Evolutionary conservation across 805 yeast species (phyloP).

Genomic region (Candida argentea): DNA sequence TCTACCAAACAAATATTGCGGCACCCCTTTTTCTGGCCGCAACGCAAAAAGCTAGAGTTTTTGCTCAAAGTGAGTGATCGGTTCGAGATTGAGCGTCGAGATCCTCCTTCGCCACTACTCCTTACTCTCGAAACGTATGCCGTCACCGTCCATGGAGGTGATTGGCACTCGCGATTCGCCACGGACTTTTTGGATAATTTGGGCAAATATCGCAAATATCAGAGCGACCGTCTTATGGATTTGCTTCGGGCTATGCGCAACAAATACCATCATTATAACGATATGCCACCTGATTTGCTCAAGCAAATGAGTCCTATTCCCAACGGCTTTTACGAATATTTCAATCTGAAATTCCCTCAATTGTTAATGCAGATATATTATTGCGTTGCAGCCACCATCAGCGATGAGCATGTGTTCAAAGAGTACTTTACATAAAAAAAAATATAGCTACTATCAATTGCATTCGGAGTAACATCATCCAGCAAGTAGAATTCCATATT

Average conservation of each 20-base stretch:
- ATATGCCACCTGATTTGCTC: constrained; percentile 61
- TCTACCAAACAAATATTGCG: constrained; percentile 54
- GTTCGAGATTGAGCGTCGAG: constrained; percentile 75
- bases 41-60: constrained; percentile 68
- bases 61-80: constrained; percentile 82
- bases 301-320: constrained; percentile 70
- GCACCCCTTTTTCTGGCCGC: constrained; percentile 87
- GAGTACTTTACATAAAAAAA: constrained; percentile 26
- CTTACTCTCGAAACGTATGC: constrained; percentile 45
- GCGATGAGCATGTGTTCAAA: constrained; percentile 52
- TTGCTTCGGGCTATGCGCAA: constrained; percentile 82
- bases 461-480: too few species aligned
- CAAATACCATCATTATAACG: constrained; percentile 91
- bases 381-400: constrained; percentile 45
- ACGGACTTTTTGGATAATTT: constrained; percentile 66
- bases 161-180: constrained; percentile 77
- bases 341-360: constrained; percentile 65
- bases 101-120: constrained; percentile 60
- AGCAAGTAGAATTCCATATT: too few species aligned
- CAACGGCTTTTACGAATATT: constrained; percentile 73
- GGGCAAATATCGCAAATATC: constrained; percentile 86
- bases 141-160: constrained; percentile 42
- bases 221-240: constrained; percentile 70
- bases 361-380: constrained; percentile 66
- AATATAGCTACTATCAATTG: too few species aligned